Evolutionary conservation across 768 basidiomycete genomes (phyloP), one percentile per base, ranked within the genome.

Genomic region (Pulveroboletus ravenelii): DNA sequence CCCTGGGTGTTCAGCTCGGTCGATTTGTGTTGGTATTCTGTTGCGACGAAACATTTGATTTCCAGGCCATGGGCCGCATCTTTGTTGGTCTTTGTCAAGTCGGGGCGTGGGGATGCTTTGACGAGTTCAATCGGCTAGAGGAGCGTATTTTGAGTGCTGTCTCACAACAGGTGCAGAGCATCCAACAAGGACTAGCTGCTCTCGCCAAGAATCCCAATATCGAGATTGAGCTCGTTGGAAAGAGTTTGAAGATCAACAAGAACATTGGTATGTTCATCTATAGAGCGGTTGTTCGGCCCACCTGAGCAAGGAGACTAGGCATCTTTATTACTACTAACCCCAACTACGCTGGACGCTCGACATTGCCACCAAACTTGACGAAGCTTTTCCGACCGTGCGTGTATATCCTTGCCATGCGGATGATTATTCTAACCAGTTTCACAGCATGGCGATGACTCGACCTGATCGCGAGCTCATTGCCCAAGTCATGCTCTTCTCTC

Each of bases 11-110:
- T 2, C 94, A 96, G 61, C 82, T 99, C 6, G 96, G 96, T 36
- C 85, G 96, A 34, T 99, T 99, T 62, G 96, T 99, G n/a, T 78
- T 99, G 42, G 96, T 99, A n/a, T 99, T 99, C 74, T 98, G 96
- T 66, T 99, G 96, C 63, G 96, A 99, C 69, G 96, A 99, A 68
- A 96, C 91, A 0, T 98, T 99, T 70, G 96, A 99, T 70, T 98
- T 98, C 77, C 94, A 98, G 67, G 96, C 96, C 1, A 98, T 99
- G 96, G 96, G 96, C 55, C 89, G 96, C 55, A 98, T 99, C 60
- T 99, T 99, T 66, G 85, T 98, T 60, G 96, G 96, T 45, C 80
- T 99, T 13, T 99, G 96, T 72, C 94, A 96, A 76, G 96, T 98
- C 32, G 96, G 96, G 30, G 96, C 96, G 1, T 99, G 96, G 96